Evolutionary conservation across 768 basidiomycete genomes (phyloP).

Genomic region (Gloeopeniophorella convolvens): DNA sequence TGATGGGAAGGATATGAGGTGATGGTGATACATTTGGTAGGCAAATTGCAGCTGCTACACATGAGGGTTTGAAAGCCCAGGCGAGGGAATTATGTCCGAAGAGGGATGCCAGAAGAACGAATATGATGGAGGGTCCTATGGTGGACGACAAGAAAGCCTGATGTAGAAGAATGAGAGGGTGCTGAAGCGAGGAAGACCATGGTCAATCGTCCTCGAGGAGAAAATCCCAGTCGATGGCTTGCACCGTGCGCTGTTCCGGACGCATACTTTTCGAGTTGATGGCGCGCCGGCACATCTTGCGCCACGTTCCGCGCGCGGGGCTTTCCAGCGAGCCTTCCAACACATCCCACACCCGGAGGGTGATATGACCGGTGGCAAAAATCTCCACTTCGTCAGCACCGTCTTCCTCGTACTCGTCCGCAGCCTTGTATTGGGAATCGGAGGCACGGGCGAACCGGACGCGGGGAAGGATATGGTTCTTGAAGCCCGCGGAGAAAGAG

Average conservation of each 20-base stretch:
- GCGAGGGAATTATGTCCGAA: background rate
- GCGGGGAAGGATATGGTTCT: slow-evolving; percentile 49
- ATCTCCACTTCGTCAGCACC: slow-evolving; percentile 53
- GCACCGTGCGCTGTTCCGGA: slow-evolving; percentile 32
- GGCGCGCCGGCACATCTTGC: slow-evolving; percentile 41
- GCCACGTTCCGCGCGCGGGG: slow-evolving; percentile 48
- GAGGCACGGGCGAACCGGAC: slow-evolving; percentile 27
- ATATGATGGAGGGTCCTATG: background rate
- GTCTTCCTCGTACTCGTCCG: slow-evolving; percentile 24
- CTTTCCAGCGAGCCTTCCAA: slow-evolving; percentile 59
- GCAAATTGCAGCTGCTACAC: slow-evolving; percentile 11
- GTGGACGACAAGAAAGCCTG: background rate
- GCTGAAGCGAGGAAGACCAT: background rate
- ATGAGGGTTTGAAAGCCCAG: background rate
- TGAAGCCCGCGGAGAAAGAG: slow-evolving; percentile 62
- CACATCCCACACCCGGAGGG: slow-evolving; percentile 78
- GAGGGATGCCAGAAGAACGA: slow-evolving; percentile 1
- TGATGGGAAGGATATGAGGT: background rate
- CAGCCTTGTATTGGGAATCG: slow-evolving; percentile 18
- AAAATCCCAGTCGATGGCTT: slow-evolving; percentile 70
- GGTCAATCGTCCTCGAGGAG: slow-evolving; percentile 60
- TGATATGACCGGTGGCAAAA: slow-evolving; percentile 51
- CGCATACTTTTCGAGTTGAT: slow-evolving; percentile 48
- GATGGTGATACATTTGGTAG: slow-evolving; percentile 10
- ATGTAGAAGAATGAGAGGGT: background rate